phyloP scores from a whole-genome alignment of 139 green algal species.

The Coccomyxa sp. region DNA sequence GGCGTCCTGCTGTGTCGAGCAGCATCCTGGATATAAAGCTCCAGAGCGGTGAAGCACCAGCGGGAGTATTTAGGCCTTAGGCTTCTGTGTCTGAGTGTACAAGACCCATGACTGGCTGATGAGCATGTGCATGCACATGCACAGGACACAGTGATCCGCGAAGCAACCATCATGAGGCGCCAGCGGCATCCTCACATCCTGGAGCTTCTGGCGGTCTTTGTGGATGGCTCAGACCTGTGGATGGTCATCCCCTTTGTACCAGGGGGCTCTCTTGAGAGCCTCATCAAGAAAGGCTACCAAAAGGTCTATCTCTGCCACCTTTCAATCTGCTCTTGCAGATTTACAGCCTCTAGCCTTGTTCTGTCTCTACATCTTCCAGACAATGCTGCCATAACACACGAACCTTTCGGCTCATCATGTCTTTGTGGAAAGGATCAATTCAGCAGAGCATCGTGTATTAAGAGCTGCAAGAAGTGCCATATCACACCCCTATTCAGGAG shows the following conservation, averaged over 20 bases:
- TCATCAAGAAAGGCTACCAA: conserved; percentile 57
- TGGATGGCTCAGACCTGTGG: conserved; percentile 76
- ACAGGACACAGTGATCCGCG: conserved; percentile 84
- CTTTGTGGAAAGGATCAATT: neutral
- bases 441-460: neutral
- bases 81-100: too few species aligned
- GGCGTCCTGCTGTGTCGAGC: too few species aligned
- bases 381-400: neutral
- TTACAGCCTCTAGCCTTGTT: neutral
- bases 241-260: conserved; percentile 89
- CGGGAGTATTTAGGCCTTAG: too few species aligned
- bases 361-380: neutral
- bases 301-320: conserved; percentile 8
- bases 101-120: neutral
- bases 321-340: neutral
- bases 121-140: conserved; percentile 3
- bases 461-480: neutral
- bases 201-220: conserved; percentile 75
- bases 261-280: conserved; percentile 75
- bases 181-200: conserved; percentile 87
- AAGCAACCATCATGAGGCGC: conserved; percentile 82
- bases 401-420: neutral
- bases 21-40: too few species aligned
- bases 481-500: neutral
- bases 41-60: too few species aligned